These are phyloP conservation scores for Sporothrix luriei DNA, from an alignment of 2,329 filamentous ascomycete genomes.

Conservation along the genomic window DNA sequence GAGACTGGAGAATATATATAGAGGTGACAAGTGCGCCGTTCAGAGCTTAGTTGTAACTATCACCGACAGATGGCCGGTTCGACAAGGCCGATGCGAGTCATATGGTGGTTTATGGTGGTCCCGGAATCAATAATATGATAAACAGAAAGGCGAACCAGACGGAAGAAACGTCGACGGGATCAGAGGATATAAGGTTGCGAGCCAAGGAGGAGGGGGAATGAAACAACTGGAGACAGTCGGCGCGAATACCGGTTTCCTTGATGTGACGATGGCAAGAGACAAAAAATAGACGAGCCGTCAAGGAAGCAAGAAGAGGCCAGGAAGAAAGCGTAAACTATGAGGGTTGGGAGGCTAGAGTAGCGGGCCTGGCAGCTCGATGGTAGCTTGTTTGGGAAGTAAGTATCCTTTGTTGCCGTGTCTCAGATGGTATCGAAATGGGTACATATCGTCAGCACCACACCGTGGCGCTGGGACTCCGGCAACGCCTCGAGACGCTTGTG, in stretches of 20 bases:
- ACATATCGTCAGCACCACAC: constrained; percentile 27
- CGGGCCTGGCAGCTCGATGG: background rate
- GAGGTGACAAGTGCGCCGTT: background rate
- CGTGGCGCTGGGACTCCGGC: background rate
- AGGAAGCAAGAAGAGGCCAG: constrained; percentile 12
- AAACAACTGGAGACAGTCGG: background rate
- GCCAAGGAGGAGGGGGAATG: background rate
- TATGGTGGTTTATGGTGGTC: background rate
- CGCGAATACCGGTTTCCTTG: background rate
- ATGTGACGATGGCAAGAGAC: constrained; percentile 5
- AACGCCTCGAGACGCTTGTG: constrained; percentile 1
- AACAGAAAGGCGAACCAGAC: background rate
- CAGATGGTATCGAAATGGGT: constrained; percentile 9
- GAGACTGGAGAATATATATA: too few species aligned
- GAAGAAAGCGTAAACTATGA: background rate
- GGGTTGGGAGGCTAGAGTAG: background rate
- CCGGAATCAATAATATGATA: background rate
- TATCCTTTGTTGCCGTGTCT: constrained; percentile 20
- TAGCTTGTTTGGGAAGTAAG: constrained; percentile 7
- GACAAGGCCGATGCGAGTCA: background rate
- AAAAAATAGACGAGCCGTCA: constrained; percentile 1
- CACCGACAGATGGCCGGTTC: background rate
- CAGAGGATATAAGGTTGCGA: background rate
- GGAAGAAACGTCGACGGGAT: background rate
- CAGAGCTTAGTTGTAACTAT: background rate